Evolutionary conservation across 1,284 basidiomycete species (phyloP), one percentile per base, ranked within the genome.

Genomic region (Ganoderma lingzhi): DNA sequence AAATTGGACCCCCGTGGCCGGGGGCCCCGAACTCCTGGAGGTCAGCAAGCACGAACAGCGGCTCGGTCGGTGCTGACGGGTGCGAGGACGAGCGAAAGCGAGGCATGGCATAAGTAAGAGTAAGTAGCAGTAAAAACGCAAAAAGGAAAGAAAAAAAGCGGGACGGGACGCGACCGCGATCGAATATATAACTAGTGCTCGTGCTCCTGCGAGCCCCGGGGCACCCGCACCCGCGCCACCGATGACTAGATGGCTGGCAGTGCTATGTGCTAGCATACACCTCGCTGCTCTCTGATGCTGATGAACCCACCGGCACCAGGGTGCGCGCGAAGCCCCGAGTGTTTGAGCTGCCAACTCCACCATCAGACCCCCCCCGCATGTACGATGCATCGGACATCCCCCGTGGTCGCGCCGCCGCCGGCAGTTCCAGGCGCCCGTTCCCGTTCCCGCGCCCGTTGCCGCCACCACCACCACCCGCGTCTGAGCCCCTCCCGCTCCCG

Each of bases 371-470:
- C 2, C 76, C 74, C 17, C 76, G 78, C 75, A 80, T 76, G 55
- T 77, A 80, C 55, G 77, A 79, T 32, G 82, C 79, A 64, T 88
- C 87, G 15, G 86, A 86, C 78, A 86, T 78, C 4, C 87, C 87
- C 61, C 84, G 84, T 17, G 84, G 79, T 17, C 86, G 83, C 53
- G 87, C 85, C 8, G 83, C 80, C 28, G 74, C 67, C 14, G 76
- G 48, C n/a, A 68, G 51, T 8, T 78, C 77, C 45, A 71, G 63
- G 35, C 69, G 66, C 30, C 75, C 68, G 42, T 74, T 67, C n/a
- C 73, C 71, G 48, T 23, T 23, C 73, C 72, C 48, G 9, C 35
- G 35, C 35, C 23, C 35, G 79, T 80, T 48, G 23, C 23, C 23
- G 23, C 80, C 78, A 62, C 81, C 80, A 55, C 80, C 45, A 55